phyloP scores from a whole-genome alignment of 306 rosid species.

The Dicorynia guianensis region DNA sequence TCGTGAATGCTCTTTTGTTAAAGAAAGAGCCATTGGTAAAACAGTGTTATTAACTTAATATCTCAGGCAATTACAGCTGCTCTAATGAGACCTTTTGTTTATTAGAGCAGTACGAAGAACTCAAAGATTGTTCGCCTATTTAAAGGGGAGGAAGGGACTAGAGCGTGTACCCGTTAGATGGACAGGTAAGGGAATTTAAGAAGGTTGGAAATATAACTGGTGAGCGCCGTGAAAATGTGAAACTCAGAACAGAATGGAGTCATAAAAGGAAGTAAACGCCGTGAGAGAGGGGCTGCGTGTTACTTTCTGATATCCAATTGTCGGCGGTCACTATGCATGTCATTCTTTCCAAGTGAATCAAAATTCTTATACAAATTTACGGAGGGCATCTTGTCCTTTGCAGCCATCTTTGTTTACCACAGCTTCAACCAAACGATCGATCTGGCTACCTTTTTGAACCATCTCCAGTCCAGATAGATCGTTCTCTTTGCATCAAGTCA shows the following conservation, averaged over 20 bases:
- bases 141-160: conserved; percentile 32
- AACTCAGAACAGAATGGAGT: neutral
- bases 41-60: neutral
- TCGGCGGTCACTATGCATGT: conserved; percentile 6
- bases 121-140: conserved; percentile 33
- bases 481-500: neutral
- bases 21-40: conserved; percentile 46
- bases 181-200: conserved; percentile 77
- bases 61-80: neutral
- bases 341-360: neutral
- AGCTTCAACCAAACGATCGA: neutral
- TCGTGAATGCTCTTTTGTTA: conserved; percentile 14
- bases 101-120: neutral
- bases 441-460: conserved; percentile 7
- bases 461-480: neutral
- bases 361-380: neutral
- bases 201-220: conserved; percentile 20
- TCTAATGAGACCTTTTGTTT: neutral
- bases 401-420: conserved; percentile 1
- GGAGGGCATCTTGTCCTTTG: neutral
- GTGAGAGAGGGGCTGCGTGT: neutral
- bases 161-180: conserved; percentile 43
- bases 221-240: neutral
- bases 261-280: neutral
- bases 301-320: neutral